Base-by-base conservation (phyloP, 2,329 filamentous ascomycete genomes). In the Stachybotrys elegans region DNA sequence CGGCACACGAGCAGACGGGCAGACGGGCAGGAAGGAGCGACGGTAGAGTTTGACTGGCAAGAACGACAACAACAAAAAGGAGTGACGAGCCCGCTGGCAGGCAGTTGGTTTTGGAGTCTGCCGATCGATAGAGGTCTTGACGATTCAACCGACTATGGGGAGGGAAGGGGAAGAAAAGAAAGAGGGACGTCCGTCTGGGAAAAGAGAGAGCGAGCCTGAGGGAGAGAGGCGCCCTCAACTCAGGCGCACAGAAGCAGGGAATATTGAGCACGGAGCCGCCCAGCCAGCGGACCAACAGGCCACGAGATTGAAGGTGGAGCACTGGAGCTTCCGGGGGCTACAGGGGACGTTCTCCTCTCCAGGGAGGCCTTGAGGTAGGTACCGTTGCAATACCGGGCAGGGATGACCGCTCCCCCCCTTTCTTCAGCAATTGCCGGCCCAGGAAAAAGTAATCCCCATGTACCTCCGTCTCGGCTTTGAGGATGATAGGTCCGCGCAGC, bases 1-100 rank as follows among this genome's bases (percentile, higher is more conserved):
- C n/a, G n/a, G n/a, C n/a, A n/a, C n/a, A n/a, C n/a, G 25, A 29
- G n/a, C 8, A 29, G n/a, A n/a, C 8, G 9, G 34, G 13, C 34
- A 36, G 17, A 36, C 34, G 34, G 17, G 34, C 34, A 20, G 21
- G n/a, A 16, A 20, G 12, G 34, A 36, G 34, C 34, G 34, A 32
- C 17, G 14, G 29, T 32, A 25, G 34, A 36, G 34, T 36, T 36
- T 36, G 34, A 12, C 34, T 29, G 17, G 17, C 14, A 36, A 36
- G 39, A 47, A 43, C 49, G 45, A 49, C 48, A 51, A 48, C 51
- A 48, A 50, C 43, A 57, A 60, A 54, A 57, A 40, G 38, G 56
- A 58, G 42, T 71, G 78, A 67, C 71, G 68, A 66, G 73, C 76
- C 76, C 65, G 74, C 72, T 73, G 70, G 72, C 73, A 75, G 73